Base-by-base conservation (phyloP, 75 land plant species). In the Adiantum capillusveneris region DNA sequence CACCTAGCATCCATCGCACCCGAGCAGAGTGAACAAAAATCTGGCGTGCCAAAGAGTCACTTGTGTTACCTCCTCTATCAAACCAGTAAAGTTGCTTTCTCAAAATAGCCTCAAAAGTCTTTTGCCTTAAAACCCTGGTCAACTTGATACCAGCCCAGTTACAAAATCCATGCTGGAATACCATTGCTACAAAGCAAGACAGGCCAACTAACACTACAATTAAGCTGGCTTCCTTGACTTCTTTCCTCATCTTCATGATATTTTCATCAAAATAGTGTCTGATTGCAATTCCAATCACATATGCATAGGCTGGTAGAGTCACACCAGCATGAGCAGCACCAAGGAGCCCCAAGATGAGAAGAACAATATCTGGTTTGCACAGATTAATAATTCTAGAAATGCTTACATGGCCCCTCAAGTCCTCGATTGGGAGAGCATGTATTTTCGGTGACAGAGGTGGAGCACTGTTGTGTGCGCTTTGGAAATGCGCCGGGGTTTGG, bases 61-160 rank as follows among this genome's bases (percentile, higher is more conserved):
- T 63, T 11, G 77, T 66, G 52, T 81, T 81, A 31, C 73, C 73
- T n/a, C n/a, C n/a, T n/a, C n/a, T n/a, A n/a, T n/a, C n/a, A n/a
- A n/a, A n/a, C n/a, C n/a, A n/a, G n/a, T n/a, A n/a, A n/a, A n/a
- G n/a, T n/a, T n/a, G n/a, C n/a, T n/a, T n/a, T n/a, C n/a, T n/a
- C n/a, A n/a, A n/a, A n/a, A n/a, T n/a, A n/a, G n/a, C n/a, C n/a
- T n/a, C n/a, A n/a, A n/a, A n/a, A n/a, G n/a, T n/a, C n/a, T n/a
- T n/a, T n/a, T n/a, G n/a, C n/a, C n/a, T n/a, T n/a, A n/a, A n/a
- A n/a, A n/a, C n/a, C n/a, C n/a, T n/a, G n/a, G n/a, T n/a, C n/a
- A n/a, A n/a, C n/a, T n/a, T n/a, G n/a, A n/a, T n/a, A n/a, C n/a
- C n/a, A n/a, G n/a, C n/a, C n/a, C n/a, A n/a, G n/a, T n/a, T n/a